Conservation (phyloP, 345 rosid genomes). For the Conringia planisiliqua region DNA sequence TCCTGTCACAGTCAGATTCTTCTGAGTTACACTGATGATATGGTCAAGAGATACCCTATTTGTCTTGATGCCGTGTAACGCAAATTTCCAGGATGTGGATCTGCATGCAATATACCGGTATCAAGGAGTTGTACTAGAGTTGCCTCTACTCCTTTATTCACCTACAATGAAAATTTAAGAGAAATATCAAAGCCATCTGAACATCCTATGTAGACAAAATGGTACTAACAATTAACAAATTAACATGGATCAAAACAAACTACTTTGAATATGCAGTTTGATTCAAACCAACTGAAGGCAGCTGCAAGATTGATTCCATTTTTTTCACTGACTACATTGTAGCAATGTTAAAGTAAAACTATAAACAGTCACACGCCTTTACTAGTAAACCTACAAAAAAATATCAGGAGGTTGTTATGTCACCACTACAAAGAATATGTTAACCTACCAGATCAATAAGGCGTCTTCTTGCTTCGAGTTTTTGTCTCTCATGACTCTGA, state of each 20-base stretch:
- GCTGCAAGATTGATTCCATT: not conserved
- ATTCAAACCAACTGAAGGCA: conserved; percentile 11
- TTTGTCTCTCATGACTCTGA: conserved; percentile 51
- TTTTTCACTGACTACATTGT: not conserved
- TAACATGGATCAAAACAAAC: conserved; percentile 1
- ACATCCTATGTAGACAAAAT: conserved; percentile 1
- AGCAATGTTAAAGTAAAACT: not conserved
- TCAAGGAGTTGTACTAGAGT: conserved; percentile 92
- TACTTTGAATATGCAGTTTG: not conserved
- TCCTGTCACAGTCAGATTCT: conserved; percentile 18
- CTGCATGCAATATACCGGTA: conserved; percentile 95
- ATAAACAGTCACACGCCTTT: not conserved
- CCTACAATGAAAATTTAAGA: conserved; percentile 42
- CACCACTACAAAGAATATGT: not conserved
- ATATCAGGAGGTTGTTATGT: not conserved
- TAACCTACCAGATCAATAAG: conserved; percentile 81
- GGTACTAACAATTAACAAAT: not conserved
- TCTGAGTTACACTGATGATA: not conserved
- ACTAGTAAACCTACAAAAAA: not conserved
- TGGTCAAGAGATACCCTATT: conserved; percentile 58
- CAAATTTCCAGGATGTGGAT: conserved; percentile 96
- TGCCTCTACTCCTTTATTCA: conserved; percentile 88
- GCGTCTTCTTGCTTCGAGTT: conserved; percentile 54
- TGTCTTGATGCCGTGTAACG: conserved; percentile 78
- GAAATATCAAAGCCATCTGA: conserved; percentile 8